Evolutionary conservation across 176 grass and related monocot species (phyloP).

Genomic region (Leersia perrieri): DNA sequence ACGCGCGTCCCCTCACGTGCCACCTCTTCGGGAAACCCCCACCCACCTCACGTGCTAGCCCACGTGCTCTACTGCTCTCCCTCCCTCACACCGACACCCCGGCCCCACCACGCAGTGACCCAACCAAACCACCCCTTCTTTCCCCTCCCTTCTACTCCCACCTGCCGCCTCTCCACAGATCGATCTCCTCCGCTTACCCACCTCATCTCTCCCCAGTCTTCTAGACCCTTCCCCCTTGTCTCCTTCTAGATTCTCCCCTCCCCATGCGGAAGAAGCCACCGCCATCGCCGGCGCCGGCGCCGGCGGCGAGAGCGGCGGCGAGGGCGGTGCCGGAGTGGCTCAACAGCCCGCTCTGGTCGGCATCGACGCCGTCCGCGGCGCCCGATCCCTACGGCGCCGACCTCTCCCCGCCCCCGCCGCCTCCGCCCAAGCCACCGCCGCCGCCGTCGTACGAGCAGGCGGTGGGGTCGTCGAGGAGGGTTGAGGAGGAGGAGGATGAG

Average conservation of each 20-base stretch:
- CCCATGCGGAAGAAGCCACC: conserved; percentile 49
- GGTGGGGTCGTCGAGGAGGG: conserved; percentile 19
- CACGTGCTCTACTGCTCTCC: too few relatives aligned
- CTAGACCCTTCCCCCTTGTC: too few relatives aligned
- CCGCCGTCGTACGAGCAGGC: conserved; percentile 46
- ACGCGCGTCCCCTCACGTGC: too few relatives aligned
- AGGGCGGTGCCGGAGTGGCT: conserved; percentile 81
- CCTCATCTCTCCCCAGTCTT: too few relatives aligned
- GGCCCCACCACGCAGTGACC: neutral
- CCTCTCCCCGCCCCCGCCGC: conserved; percentile 24
- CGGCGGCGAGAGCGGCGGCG: neutral
- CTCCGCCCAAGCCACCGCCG: conserved; percentile 12
- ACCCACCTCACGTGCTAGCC: neutral
- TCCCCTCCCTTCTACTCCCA: too few relatives aligned
- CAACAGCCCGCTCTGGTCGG: conserved; percentile 81
- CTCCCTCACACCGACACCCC: neutral
- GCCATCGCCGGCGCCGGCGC: conserved; percentile 55
- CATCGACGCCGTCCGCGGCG: conserved; percentile 10
- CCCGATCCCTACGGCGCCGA: conserved; percentile 42
- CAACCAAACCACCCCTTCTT: neutral
- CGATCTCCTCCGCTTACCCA: too few relatives aligned
- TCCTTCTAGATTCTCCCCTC: neutral
- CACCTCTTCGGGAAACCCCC: neutral
- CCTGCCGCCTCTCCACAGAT: neutral
- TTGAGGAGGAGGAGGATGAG: neutral